These are phyloP conservation scores for Raffaelea deltoideospora DNA, from an alignment of 2,329 filamentous ascomycete genomes.

Conservation along the genomic window DNA sequence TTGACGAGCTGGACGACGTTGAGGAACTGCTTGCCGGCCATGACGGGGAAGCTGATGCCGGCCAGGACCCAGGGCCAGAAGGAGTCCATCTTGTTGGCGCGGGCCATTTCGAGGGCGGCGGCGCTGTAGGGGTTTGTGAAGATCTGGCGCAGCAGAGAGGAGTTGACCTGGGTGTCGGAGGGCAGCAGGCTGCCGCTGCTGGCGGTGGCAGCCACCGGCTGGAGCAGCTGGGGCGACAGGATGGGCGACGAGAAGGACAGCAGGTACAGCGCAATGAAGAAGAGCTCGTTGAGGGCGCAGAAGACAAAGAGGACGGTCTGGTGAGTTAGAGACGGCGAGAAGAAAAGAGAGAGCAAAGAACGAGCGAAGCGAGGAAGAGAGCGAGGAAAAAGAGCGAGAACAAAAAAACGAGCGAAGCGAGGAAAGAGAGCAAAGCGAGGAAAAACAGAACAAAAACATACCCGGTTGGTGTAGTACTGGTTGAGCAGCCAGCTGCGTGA, in stretches of 20 bases:
- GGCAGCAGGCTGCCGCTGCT: slow-evolving; percentile 38
- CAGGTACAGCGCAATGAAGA: slow-evolving; percentile 97
- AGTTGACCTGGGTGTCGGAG: slow-evolving; percentile 54
- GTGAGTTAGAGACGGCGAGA: background rate
- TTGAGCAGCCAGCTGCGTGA: slow-evolving; percentile 80
- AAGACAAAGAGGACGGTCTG: slow-evolving; percentile 75
- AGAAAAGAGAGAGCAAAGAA: background rate
- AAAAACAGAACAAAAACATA: slow-evolving; percentile 20
- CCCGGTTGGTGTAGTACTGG: slow-evolving; percentile 95
- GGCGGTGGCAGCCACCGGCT: slow-evolving; percentile 35
- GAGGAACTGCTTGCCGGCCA: slow-evolving; percentile 84
- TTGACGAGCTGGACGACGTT: slow-evolving; percentile 91
- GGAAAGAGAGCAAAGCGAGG: background rate
- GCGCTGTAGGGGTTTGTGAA: slow-evolving; percentile 87
- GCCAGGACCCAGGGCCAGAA: slow-evolving; percentile 64
- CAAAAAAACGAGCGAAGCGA: background rate
- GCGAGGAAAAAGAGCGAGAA: slow-evolving; percentile 70
- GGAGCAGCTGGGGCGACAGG: slow-evolving; percentile 70
- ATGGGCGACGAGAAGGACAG: slow-evolving; percentile 89
- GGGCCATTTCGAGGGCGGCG: slow-evolving; percentile 78
- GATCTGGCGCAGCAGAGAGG: slow-evolving; percentile 54
- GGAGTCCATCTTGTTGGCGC: slow-evolving; percentile 68
- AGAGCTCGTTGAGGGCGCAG: slow-evolving; percentile 84
- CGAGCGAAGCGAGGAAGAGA: slow-evolving; percentile 32
- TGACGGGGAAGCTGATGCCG: slow-evolving; percentile 66